Percentiles rank a stretch among this genome's conserved stretches.
These are phyloP conservation scores for Calonectria crousiana DNA, from an alignment of 2,329 filamentous ascomycete genomes.

Conservation along the genomic window DNA sequence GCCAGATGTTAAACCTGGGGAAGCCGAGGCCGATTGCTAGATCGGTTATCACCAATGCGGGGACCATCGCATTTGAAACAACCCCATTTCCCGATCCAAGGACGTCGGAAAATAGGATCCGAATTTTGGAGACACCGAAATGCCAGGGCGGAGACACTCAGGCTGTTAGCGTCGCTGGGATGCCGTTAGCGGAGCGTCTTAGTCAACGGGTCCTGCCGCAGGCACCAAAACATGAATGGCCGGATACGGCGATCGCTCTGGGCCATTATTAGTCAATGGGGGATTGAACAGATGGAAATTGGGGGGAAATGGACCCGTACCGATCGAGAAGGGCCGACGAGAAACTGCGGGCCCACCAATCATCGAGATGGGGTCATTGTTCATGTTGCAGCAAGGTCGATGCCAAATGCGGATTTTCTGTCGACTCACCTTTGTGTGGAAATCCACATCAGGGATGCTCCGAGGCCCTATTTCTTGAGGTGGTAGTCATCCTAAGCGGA, in stretches of 20 bases:
- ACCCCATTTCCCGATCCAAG: background rate
- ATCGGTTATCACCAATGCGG: background rate
- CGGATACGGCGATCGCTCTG: background rate
- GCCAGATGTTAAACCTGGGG: background rate
- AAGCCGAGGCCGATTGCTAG: background rate
- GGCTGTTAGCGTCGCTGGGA: background rate
- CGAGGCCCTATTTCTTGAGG: background rate
- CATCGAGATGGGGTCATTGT: background rate
- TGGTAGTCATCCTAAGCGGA: background rate
- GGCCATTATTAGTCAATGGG: background rate
- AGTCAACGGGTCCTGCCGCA: background rate
- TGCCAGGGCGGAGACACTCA: background rate
- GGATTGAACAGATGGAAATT: background rate
- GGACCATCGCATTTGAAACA: background rate
- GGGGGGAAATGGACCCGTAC: background rate
- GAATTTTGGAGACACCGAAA: background rate
- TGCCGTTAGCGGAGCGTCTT: background rate
- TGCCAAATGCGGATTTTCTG: background rate
- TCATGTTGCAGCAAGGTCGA: background rate
- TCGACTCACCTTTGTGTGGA: too few species aligned
- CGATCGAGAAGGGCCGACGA: background rate
- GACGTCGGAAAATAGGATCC: background rate
- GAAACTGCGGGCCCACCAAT: background rate
- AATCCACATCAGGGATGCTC: too few species aligned
- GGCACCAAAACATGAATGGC: background rate